A percentile compares a stretch with the other conserved stretches of the same genome.
These are phyloP conservation scores for Aspergillus sp. DNA, from an alignment of 2,329 filamentous ascomycete genomes.

Conservation along the genomic window DNA sequence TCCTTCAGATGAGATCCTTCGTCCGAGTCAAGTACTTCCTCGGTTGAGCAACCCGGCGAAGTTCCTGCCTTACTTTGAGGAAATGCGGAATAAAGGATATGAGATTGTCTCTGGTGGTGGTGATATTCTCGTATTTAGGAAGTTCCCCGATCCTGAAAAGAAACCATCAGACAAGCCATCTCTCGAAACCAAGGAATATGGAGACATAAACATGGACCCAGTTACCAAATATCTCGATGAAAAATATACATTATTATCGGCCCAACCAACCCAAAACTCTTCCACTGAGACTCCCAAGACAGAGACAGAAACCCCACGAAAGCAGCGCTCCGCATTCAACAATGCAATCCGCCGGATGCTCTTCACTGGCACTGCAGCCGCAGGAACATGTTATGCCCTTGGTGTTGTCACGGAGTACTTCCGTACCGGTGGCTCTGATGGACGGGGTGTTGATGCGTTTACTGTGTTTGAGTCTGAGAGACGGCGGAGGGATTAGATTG, in stretches of 20 bases:
- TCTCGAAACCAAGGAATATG: not conserved
- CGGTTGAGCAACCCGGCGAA: slow-evolving; percentile 35
- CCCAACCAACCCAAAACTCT: not conserved
- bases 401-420: slow-evolving; percentile 37
- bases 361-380: slow-evolving; percentile 28
- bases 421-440: slow-evolving; percentile 34
- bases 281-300: not conserved
- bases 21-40: slow-evolving; percentile 30
- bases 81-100: slow-evolving; percentile 35
- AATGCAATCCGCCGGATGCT: slow-evolving; percentile 27
- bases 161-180: not conserved
- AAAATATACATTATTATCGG: not conserved
- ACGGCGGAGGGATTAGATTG: slow-evolving; percentile 13
- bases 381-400: slow-evolving; percentile 35
- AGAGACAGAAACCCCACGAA: not conserved
- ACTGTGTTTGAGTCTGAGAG: slow-evolving; percentile 34
- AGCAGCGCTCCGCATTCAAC: slow-evolving; percentile 9
- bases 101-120: slow-evolving; percentile 37
- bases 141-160: not conserved
- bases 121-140: slow-evolving; percentile 36
- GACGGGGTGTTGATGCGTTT: slow-evolving; percentile 32
- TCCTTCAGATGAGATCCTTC: slow-evolving; percentile 12
- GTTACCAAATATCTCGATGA: not conserved
- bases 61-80: slow-evolving; percentile 34
- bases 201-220: not conserved